Base-by-base conservation (phyloP, 495 filamentous ascomycete species). In the Cercophora scortea region DNA sequence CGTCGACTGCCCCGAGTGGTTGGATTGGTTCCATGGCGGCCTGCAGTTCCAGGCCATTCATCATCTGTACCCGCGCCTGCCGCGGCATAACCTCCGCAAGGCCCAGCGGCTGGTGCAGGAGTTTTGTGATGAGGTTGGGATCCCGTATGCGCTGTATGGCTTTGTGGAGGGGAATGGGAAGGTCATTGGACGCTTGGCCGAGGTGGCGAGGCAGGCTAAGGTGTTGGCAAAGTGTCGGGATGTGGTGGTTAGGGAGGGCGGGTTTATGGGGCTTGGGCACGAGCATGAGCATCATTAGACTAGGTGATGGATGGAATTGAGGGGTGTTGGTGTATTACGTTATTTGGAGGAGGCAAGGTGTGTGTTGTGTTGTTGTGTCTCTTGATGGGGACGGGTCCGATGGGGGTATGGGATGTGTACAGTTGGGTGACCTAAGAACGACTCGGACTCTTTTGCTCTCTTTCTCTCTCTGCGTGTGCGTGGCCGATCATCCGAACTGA, bases 31-130 rank as follows among this genome's bases (percentile, higher is more conserved):
- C 67, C 93, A 98, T 61, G 93, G 93, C 15, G 93, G 93, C 36
- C 72, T 98, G 62, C 93, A 98, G 67, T 97, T 96, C 66, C 93
- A 98, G 67, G 93, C 87, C 33, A 87, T 98, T 51, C 93, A 98
- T 58, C 93, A 98, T 66, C 75, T 98, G 15, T 98, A 83, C 62
- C 93, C 93, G 11, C 80, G 93, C n/a, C 88, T 98, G 55, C 93
- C 93, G 39, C 78, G 93, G 40, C 94, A 98, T 61, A 98, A 98
- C 68, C 79, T 98, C 45, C 80, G 93, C 25, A 74, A 75, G 45
- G 83, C 88, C 8, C 93, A 96, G 71, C 83, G 81, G 55, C 74
- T 95, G 36, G 87, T 97, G 12, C 79, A 87, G 61, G 87, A 89
- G 8, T 98, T 96, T 65, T 98, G 93, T 61, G 75, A 83, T 17